Evolutionary conservation across 805 yeast species (phyloP).

Genomic region (Torulaspora quercuum): DNA sequence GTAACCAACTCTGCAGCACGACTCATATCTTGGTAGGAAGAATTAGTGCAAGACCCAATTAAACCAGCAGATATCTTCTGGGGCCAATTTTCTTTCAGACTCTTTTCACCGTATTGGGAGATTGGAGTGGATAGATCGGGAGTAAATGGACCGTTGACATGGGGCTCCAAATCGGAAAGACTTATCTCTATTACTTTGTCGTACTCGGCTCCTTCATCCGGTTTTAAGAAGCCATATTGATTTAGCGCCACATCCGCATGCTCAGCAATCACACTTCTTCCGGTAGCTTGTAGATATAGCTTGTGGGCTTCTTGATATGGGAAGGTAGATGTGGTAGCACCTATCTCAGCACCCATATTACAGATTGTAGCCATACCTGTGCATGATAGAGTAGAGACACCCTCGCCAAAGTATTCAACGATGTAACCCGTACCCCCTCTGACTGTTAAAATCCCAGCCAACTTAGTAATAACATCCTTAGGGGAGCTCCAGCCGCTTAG

Average conservation of each 20-base stretch:
- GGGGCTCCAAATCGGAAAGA: conserved; percentile 84
- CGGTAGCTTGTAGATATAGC: conserved; percentile 78
- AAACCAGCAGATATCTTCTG: conserved; percentile 81
- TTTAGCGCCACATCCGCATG: conserved; percentile 62
- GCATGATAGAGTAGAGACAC: conserved; percentile 82
- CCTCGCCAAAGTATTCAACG: conserved; percentile 95
- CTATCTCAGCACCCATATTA: conserved; percentile 99
- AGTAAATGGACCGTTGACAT: conserved; percentile 96
- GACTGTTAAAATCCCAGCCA: conserved; percentile 91
- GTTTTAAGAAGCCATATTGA: conserved; percentile 60
- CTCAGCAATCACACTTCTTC: conserved; percentile 76
- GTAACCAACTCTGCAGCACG: conserved; percentile 87
- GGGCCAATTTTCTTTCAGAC: conserved; percentile 81
- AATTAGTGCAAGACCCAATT: conserved; percentile 98
- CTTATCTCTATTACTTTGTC: conserved; percentile 91
- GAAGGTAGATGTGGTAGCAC: conserved; percentile 97
- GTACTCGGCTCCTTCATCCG: conserved; percentile 86
- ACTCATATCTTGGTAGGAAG: conserved; percentile 97
- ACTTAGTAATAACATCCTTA: conserved; percentile 88
- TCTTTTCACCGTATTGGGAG: conserved; percentile 70
- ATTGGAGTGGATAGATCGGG: conserved; percentile 96
- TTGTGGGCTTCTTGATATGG: conserved; percentile 83
- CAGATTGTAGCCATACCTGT: conserved; percentile 99
- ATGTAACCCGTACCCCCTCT: conserved; percentile 98
- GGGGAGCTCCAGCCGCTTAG: conserved; percentile 95